Conservation (phyloP, 768 basidiomycete genomes). For the Auriculariales sp. region DNA sequence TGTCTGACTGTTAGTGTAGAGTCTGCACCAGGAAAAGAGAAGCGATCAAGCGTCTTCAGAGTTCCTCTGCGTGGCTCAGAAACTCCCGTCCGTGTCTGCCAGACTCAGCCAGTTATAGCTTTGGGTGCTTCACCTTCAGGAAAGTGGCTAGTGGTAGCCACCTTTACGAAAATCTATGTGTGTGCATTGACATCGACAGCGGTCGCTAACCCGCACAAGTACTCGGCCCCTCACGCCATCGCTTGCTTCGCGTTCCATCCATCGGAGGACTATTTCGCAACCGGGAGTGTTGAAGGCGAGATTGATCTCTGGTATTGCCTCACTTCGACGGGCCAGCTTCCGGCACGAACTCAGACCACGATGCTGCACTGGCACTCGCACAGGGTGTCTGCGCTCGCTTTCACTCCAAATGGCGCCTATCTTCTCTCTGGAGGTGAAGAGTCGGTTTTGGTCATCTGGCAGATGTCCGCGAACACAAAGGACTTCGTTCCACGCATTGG, state of each 20-base stretch:
- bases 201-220: conserved; percentile 61
- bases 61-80: conserved; percentile 35
- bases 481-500: conserved; percentile 91
- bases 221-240: conserved; percentile 62
- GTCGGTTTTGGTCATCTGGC: conserved; percentile 94
- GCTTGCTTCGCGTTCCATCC: conserved; percentile 85
- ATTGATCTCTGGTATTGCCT: conserved; percentile 92
- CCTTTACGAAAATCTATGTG: conserved; percentile 67
- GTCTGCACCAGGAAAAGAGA: conserved; percentile 19
- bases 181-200: conserved; percentile 37
- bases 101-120: conserved; percentile 46
- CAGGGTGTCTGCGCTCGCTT: conserved; percentile 71
- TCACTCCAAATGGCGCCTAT: conserved; percentile 85
- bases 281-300: conserved; percentile 74
- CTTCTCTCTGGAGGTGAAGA: conserved; percentile 91
- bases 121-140: conserved; percentile 66
- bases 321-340: conserved; percentile 32
- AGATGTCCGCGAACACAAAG: conserved; percentile 72
- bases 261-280: conserved; percentile 84
- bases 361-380: conserved; percentile 96
- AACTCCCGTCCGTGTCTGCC: conserved; percentile 30
- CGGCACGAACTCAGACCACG: conserved; percentile 52
- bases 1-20: not conserved
- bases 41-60: conserved; percentile 44
- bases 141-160: conserved; percentile 59